Percentiles rank a stretch among this genome's conserved stretches.
phyloP scores from a whole-genome alignment of 768 basidiomycete species.

The Crucibulum laeve region DNA sequence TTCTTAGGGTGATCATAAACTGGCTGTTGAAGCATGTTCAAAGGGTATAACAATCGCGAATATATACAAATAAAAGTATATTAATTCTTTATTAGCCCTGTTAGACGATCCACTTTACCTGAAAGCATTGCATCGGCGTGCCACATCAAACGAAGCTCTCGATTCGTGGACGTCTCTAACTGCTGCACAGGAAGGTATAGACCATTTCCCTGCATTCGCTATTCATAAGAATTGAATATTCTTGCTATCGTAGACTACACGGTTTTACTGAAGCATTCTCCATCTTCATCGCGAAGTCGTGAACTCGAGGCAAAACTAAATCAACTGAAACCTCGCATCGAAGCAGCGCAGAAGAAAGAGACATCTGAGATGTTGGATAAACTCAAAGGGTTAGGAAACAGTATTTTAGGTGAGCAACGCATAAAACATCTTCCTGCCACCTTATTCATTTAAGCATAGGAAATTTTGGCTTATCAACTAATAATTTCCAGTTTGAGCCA shows the following conservation, averaged over 20 bases:
- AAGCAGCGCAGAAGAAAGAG: constrained; percentile 78
- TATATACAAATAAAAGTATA: neutral
- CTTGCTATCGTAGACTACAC: constrained; percentile 61
- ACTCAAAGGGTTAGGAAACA: constrained; percentile 90
- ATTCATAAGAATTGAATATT: constrained; percentile 1
- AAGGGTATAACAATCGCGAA: constrained; percentile 39
- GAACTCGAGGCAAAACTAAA: constrained; percentile 47
- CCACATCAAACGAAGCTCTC: constrained; percentile 76
- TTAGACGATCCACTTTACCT: constrained; percentile 79
- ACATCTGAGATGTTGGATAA: constrained; percentile 91
- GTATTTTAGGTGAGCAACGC: constrained; percentile 62
- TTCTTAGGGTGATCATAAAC: constrained; percentile 68
- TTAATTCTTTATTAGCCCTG: constrained; percentile 51
- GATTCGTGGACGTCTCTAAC: constrained; percentile 80
- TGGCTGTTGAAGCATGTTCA: constrained; percentile 76
- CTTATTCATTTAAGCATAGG: constrained; percentile 36
- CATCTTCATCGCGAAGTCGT: constrained; percentile 39
- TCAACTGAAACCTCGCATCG: constrained; percentile 61
- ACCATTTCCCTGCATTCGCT: neutral
- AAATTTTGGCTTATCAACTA: constrained; percentile 90
- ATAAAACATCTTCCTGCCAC: neutral
- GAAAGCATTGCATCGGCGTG: constrained; percentile 89
- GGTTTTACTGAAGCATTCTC: constrained; percentile 60
- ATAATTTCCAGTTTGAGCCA: constrained; percentile 95
- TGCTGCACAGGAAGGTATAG: constrained; percentile 77